phyloP scores from a whole-genome alignment of 75 land plant genomes.

The Ceratopteris richardii region DNA sequence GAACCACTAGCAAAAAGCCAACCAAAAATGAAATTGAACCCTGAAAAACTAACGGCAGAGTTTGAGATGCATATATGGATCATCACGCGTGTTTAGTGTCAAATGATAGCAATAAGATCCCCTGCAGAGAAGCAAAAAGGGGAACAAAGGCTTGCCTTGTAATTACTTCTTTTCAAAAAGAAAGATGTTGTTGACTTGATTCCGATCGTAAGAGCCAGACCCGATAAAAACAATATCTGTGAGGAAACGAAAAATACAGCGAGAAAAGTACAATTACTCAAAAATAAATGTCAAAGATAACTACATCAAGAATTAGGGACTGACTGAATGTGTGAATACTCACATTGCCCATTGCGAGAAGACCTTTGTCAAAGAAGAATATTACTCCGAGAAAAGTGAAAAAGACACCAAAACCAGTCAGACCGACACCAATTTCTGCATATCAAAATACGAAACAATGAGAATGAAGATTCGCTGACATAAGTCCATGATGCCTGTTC shows the following conservation, averaged over 20 bases:
- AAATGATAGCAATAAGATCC: too few relatives aligned
- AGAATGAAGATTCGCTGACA: neutral
- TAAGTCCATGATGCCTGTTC: neutral
- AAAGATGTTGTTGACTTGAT: constrained; percentile 77
- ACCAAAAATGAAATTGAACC: constrained; percentile 80
- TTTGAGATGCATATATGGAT: too few relatives aligned
- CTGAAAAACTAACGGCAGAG: constrained; percentile 40
- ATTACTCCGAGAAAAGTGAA: constrained; percentile 81
- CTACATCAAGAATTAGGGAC: too few relatives aligned
- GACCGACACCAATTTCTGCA: constrained; percentile 86
- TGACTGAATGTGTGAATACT: too few relatives aligned
- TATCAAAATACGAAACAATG: constrained; percentile 1
- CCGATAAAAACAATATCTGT: constrained; percentile 90
- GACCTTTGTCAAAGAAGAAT: constrained; percentile 89
- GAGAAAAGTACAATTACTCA: too few relatives aligned
- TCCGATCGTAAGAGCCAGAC: constrained; percentile 82
- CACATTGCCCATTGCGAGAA: constrained; percentile 94
- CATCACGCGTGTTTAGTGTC: neutral
- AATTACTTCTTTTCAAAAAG: constrained; percentile 76
- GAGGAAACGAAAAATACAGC: neutral
- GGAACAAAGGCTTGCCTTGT: constrained; percentile 33
- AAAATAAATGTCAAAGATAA: too few relatives aligned
- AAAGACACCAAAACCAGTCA: constrained; percentile 83
- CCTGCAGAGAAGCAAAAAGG: too few relatives aligned
- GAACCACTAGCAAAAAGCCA: constrained; percentile 75